Percentiles rank a stretch among this genome's conserved stretches.
phyloP scores from a whole-genome alignment of 257 asterid genomes.

The Hygrophila difformis region DNA sequence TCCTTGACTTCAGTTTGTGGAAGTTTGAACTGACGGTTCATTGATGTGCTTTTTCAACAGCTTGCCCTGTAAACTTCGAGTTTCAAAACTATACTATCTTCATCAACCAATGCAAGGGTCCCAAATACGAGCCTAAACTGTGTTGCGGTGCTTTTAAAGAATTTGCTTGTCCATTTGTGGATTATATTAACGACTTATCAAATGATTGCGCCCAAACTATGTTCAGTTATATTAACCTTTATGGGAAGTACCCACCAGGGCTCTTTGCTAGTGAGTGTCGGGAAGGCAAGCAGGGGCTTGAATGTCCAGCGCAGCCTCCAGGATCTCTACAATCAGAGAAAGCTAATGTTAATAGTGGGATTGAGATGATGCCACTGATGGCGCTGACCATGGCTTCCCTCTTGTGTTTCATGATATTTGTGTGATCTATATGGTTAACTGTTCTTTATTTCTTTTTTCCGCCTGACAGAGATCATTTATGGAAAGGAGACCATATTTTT shows the following conservation, averaged over 20 bases:
- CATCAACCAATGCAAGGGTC: conserved; percentile 78
- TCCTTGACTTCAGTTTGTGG: background rate
- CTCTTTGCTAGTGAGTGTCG: conserved; percentile 56
- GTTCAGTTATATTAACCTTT: conserved; percentile 79
- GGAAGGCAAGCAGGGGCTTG: conserved; percentile 40
- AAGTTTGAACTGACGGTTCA: background rate
- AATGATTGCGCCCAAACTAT: conserved; percentile 66
- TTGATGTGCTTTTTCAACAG: conserved; percentile 25
- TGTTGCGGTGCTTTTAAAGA: conserved; percentile 48
- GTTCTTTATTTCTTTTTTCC: no score
- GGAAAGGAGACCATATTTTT: no score
- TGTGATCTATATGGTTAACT: no score
- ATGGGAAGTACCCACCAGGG: conserved; percentile 75
- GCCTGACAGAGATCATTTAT: no score
- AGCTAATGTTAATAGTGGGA: no score
- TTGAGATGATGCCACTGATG: no score
- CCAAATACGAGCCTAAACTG: conserved; percentile 33
- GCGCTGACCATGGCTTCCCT: no score
- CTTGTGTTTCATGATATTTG: no score
- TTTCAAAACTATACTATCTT: conserved; percentile 59
- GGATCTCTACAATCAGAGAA: no score
- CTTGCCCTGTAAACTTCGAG: conserved; percentile 65
- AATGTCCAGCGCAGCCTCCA: conserved; percentile 32
- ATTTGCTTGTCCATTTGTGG: conserved; percentile 53
- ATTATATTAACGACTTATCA: conserved; percentile 34